These are phyloP conservation scores for Aspergillus terreus DNA, from an alignment of 2,329 filamentous ascomycete genomes.

Conservation along the genomic window DNA sequence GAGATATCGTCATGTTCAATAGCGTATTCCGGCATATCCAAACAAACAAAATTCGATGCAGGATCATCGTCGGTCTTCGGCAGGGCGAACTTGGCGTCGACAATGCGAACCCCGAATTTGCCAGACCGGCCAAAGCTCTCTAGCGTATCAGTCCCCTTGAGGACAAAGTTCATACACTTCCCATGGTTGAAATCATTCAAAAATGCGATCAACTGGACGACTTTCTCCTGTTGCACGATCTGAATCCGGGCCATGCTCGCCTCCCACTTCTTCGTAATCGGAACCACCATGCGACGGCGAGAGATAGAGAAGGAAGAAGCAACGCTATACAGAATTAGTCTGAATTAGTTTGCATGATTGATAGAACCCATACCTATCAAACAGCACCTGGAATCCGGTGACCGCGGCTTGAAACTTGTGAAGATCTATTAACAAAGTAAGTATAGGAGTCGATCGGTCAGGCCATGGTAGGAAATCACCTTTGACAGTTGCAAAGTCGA, in stretches of 20 bases:
- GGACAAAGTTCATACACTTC: slow-evolving; percentile 80
- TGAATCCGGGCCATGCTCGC: slow-evolving; percentile 76
- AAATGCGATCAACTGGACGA: slow-evolving; percentile 76
- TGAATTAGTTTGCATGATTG: not conserved
- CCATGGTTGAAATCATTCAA: slow-evolving; percentile 86
- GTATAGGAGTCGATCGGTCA: slow-evolving; percentile 1
- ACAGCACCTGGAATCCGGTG: slow-evolving; percentile 74
- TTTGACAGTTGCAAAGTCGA: slow-evolving; percentile 60
- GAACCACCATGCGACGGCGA: slow-evolving; percentile 80
- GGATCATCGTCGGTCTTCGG: slow-evolving; percentile 55
- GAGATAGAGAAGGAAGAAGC: slow-evolving; percentile 76
- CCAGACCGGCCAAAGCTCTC: slow-evolving; percentile 63
- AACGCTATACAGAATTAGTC: slow-evolving; percentile 38
- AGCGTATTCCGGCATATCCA: slow-evolving; percentile 84
- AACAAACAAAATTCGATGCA: slow-evolving; percentile 70
- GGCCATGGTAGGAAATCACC: slow-evolving; percentile 21
- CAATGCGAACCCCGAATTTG: slow-evolving; percentile 71
- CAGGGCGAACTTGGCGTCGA: slow-evolving; percentile 86
- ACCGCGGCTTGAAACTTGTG: slow-evolving; percentile 75
- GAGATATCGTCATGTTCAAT: slow-evolving; percentile 91
- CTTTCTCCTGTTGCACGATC: slow-evolving; percentile 70
- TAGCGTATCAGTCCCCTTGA: slow-evolving; percentile 80
- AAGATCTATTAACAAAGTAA: slow-evolving; percentile 51
- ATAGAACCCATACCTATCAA: slow-evolving; percentile 51
- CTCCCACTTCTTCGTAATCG: slow-evolving; percentile 93